phyloP scores from a whole-genome alignment of 805 yeast species.

The Metschnikowia koreensis region DNA sequence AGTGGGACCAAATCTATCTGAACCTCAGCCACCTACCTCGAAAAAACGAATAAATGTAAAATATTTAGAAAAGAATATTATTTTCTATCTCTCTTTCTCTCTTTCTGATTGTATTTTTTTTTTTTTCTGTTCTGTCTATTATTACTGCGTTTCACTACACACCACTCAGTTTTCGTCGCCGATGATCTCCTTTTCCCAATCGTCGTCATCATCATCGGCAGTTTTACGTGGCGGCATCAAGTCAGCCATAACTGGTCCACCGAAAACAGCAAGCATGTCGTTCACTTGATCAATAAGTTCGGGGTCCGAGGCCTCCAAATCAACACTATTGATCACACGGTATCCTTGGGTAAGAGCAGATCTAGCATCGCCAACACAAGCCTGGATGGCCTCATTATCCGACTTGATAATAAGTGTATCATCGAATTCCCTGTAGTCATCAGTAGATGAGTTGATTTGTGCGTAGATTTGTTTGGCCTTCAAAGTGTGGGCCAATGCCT shows the following conservation, averaged over 20 bases:
- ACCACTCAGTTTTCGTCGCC: constrained; percentile 24
- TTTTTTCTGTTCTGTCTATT: too few species aligned
- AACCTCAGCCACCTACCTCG: too few species aligned
- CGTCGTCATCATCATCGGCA: constrained; percentile 35
- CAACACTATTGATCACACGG: constrained; percentile 39
- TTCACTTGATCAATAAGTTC: constrained; percentile 58
- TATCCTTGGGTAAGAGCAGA: constrained; percentile 45
- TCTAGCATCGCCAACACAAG: constrained; percentile 39
- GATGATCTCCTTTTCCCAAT: constrained; percentile 54
- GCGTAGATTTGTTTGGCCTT: constrained; percentile 28
- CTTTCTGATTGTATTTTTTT: too few species aligned
- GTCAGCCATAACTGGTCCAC: constrained; percentile 56
- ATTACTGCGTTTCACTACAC: neutral
- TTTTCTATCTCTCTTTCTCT: too few species aligned
- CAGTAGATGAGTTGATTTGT: constrained; percentile 29
- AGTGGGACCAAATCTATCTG: too few species aligned
- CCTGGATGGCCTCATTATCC: constrained; percentile 27
- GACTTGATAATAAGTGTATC: constrained; percentile 20
- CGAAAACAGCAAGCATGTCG: constrained; percentile 52
- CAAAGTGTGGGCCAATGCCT: constrained; percentile 70
- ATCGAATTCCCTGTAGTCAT: constrained; percentile 43
- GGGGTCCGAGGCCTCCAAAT: constrained; percentile 48
- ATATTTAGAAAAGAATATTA: too few species aligned
- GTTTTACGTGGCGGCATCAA: constrained; percentile 33
- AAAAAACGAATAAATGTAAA: too few species aligned